A percentile compares a stretch with the other conserved stretches of the same genome.
Conservation (phyloP, 164 flowering plant species). For the Protea cynaroides region DNA sequence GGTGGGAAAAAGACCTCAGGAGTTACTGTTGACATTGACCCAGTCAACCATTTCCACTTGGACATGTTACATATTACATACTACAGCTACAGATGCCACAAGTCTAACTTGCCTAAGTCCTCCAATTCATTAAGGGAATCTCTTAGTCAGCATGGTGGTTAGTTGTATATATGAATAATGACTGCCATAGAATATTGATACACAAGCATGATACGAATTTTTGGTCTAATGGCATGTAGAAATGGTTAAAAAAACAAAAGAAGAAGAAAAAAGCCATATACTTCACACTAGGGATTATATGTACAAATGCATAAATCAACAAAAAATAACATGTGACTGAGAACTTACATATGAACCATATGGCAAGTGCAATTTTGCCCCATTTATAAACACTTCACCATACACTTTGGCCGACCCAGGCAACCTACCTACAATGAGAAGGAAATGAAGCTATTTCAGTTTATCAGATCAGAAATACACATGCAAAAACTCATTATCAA, state of each 20-base stretch:
- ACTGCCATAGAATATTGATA: neutral
- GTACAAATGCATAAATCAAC: neutral
- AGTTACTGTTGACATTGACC: no score
- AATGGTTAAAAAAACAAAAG: no score
- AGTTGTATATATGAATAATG: no score
- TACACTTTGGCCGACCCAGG: slow-evolving; percentile 67
- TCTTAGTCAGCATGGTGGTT: no score
- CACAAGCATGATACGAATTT: neutral
- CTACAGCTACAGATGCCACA: no score
- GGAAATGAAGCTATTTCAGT: slow-evolving; percentile 10
- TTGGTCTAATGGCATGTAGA: no score
- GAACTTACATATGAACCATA: slow-evolving; percentile 95
- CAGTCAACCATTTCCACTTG: no score
- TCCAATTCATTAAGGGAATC: no score
- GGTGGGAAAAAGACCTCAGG: no score
- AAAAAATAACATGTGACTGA: neutral
- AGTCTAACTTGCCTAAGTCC: no score
- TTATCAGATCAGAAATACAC: neutral
- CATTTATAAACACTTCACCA: slow-evolving; percentile 95
- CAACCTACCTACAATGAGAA: slow-evolving; percentile 57
- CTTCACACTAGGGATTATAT: neutral
- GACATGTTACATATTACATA: no score
- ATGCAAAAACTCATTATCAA: neutral
- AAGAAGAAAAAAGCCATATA: no score
- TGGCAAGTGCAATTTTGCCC: slow-evolving; percentile 62